Evolutionary conservation across 2,329 filamentous ascomycete genomes (phyloP), one percentile per base, ranked within the genome.

Genomic region (Macrophomina tecta): DNA sequence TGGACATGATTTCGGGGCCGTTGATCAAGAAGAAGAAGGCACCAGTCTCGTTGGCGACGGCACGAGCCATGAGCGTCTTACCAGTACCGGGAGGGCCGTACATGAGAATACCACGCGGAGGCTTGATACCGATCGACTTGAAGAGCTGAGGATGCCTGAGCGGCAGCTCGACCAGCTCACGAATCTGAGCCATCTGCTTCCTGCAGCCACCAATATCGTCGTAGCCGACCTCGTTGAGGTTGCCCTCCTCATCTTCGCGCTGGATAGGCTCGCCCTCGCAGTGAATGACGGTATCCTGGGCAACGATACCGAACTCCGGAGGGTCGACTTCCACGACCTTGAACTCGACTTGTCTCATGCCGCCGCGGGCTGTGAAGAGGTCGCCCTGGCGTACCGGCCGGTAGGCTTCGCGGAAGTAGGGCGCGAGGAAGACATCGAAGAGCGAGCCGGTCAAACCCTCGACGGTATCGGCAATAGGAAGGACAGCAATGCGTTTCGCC

Each of bases 41-140:
- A 75, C 95, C 95, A 40, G 95, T 98, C 86, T 98, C 95, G 83
- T 98, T 98, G 82, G 95, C 95, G 66, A 99, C 95, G 70, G 95
- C 95, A 82, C 95, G 92, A 77, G 95, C 95, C 95, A 98, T 98
- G 73, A 99, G 85, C 45, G 95, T 99, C 87, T 99, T 99, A 90
- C 95, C 95, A 70, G 95, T 98, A 91, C 95, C 95, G 11, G 95
- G 95, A 76, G 95, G 95, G 71, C 95, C 95, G 80, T 82, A 86
- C 83, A 99, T 93, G 78, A 99, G 88, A 77, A 98, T 97, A 89
- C 95, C 95, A 77, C 95, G 93, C 53, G 95, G 95, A 66, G 95
- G 95, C 88, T 99, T 99, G 85, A 99, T 97, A 89, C 95, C 95
- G 77, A 99, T 98, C 48, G 94, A 98, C 87, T 98, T 99, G 91